Conservation (phyloP, 2,329 filamentous ascomycete species). For the Colletotrichum sublineola region DNA sequence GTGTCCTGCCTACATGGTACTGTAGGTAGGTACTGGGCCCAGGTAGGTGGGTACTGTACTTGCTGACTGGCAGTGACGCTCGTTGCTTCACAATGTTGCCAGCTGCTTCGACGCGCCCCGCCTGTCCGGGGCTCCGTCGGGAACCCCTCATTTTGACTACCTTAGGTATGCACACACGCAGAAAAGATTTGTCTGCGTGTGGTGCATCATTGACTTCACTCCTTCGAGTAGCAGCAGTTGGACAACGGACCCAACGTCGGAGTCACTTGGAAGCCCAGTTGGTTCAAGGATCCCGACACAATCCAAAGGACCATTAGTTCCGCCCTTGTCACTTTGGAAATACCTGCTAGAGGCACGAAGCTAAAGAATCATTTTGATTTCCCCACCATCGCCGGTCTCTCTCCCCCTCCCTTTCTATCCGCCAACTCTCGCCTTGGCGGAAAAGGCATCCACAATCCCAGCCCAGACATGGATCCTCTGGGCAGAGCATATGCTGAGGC, state of each 20-base stretch:
- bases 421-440: conserved; percentile 13
- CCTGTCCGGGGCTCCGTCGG: conserved; percentile 8
- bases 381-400: neutral
- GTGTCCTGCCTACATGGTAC: too few relatives aligned
- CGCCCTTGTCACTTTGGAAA: neutral
- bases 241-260: neutral
- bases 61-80: neutral
- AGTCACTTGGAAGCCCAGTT: neutral
- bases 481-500: conserved; percentile 28
- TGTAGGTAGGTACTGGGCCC: too few relatives aligned
- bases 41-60: neutral
- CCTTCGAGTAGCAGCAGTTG: neutral
- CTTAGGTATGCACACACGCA: neutral
- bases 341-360: neutral
- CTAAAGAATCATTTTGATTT: neutral
- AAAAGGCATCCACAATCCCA: neutral
- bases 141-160: conserved; percentile 38
- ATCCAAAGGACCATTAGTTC: neutral
- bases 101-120: conserved; percentile 5
- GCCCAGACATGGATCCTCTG: conserved; percentile 18
- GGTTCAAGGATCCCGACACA: neutral
- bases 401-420: neutral
- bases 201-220: conserved; percentile 36
- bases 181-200: conserved; percentile 23
- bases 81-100: conserved; percentile 1